Conservation (phyloP, 768 basidiomycete species). For the Fistulinella prunicolor region DNA sequence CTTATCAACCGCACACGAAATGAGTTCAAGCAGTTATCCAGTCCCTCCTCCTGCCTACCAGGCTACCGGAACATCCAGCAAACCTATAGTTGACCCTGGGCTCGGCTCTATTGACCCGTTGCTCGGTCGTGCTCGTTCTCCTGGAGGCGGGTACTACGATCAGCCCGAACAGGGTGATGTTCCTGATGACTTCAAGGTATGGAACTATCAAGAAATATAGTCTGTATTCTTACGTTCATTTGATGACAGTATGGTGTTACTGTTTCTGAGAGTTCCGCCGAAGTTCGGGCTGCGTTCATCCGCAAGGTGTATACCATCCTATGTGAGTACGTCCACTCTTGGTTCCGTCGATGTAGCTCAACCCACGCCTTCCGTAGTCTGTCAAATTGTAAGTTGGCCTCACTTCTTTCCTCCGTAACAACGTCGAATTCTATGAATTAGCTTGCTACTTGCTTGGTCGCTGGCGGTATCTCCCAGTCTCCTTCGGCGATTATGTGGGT, state of each 20-base stretch:
- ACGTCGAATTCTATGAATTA: conserved; percentile 19
- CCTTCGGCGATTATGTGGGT: conserved; percentile 65
- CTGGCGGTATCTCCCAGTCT: conserved; percentile 67
- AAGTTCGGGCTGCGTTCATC: conserved; percentile 83
- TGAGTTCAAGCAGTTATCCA: conserved; percentile 56
- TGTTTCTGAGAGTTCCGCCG: conserved; percentile 70
- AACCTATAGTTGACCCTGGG: conserved; percentile 32
- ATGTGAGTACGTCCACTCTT: conserved; percentile 48
- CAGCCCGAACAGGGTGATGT: conserved; percentile 72
- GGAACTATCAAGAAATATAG: conserved; percentile 8
- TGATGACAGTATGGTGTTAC: conserved; percentile 68
- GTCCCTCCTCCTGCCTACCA: conserved; percentile 59
- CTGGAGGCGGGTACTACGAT: conserved; percentile 59
- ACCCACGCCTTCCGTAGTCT: conserved; percentile 44
- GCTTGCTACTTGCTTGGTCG: conserved; percentile 78
- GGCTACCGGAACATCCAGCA: conserved; percentile 38
- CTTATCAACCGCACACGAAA: conserved; percentile 35
- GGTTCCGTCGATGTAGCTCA: background rate
- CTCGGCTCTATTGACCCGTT: conserved; percentile 54
- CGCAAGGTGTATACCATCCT: conserved; percentile 91
- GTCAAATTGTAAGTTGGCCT: conserved; percentile 60
- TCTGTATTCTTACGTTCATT: conserved; percentile 4
- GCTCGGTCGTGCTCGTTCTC: conserved; percentile 46
- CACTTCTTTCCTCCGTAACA: background rate
- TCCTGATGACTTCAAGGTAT: conserved; percentile 92